Evolutionary conservation across 148 eudicot genomes (phyloP), one percentile per base, ranked within the genome.

Genomic region (Cornus florida): DNA sequence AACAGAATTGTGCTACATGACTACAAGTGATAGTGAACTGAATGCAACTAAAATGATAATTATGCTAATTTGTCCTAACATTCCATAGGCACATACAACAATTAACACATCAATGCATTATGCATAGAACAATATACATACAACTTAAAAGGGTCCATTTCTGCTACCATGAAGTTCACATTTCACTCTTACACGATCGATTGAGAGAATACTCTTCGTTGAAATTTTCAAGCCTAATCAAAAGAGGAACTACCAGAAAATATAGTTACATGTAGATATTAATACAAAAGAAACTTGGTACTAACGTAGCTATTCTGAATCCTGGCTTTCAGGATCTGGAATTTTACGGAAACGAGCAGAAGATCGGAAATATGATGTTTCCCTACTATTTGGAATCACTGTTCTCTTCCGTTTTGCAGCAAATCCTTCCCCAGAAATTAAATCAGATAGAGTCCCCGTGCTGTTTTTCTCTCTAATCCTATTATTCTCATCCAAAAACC

Each of bases 351-450:
- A 93, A 78, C 94, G 97, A 77, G 92, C 88, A 32, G 80, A 70
- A 43, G 64, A 71, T 57, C 81, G 80, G 67, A 77, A 57, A 72
- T 83, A 59, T 67, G 88, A 83, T 69, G 88, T 65, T 69, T 81
- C 92, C 38, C 70, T 69, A n/a, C 77, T 87, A 35, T 72, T 84
- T 19, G 86, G 67, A 41, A 76, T 69, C 22, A 71, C 57, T 48
- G 97, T 86, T 84, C 98, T 89, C 89, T 90, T 92, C 82, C 83
- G 84, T 88, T 66, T 91, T 41, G 67, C 81, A 70, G 86, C n/a
- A 75, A 95, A 95, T 33, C 97, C 97, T 87, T 86, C 86, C 83
- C 90, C 92, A 11, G 75, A 75, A 48, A 86, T 73, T 43, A 76
- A 82, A 70, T 87, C 90, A 77, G 78, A 88, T 73, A 93, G 82